These are phyloP conservation scores for Gentiana straminea DNA, from an alignment of 257 asterid genomes.

Conservation along the genomic window DNA sequence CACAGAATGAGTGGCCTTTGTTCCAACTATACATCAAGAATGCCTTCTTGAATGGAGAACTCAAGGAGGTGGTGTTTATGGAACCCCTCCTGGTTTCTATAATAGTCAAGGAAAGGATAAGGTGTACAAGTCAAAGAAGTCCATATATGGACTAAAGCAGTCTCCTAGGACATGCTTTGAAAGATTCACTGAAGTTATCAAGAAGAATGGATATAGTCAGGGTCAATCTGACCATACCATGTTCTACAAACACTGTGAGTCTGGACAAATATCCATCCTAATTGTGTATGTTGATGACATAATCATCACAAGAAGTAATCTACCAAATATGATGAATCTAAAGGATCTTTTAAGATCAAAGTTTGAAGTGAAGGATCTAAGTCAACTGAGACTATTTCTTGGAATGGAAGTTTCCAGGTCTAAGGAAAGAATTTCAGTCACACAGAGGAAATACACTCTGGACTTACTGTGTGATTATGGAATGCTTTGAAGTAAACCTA, in stretches of 20 bases:
- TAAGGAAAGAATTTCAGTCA: neutral
- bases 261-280: neutral
- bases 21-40: no score
- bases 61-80: no score
- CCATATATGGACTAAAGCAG: neutral
- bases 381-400: neutral
- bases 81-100: no score
- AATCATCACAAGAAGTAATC: neutral
- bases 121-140: no score
- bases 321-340: neutral
- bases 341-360: no score
- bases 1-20: no score
- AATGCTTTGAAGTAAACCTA: neutral
- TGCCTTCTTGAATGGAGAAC: no score
- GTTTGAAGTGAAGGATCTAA: no score
- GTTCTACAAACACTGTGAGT: neutral
- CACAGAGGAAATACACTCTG: neutral
- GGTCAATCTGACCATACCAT: neutral
- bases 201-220: neutral
- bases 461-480: neutral
- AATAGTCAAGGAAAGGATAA: no score
- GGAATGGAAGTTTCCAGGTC: neutral
- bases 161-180: constrained; percentile 1
- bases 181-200: neutral
- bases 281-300: constrained; percentile 1